Conservation (phyloP, 164 flowering plant species). For the Houttuynia cordata region DNA sequence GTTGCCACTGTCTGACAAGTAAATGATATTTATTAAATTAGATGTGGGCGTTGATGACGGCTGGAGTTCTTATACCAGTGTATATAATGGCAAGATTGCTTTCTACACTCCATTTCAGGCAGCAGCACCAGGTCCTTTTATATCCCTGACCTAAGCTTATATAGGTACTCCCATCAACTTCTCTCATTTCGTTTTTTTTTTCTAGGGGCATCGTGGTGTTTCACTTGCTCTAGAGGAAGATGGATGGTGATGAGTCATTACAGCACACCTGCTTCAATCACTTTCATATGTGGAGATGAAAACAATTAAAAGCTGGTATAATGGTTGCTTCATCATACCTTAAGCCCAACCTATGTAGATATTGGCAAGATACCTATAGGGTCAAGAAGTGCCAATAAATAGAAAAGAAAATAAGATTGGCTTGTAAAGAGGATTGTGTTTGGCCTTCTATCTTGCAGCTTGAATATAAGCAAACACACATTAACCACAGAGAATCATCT, state of each 20-base stretch:
- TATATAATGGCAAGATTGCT: conserved; percentile 49
- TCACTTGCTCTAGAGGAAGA: not conserved
- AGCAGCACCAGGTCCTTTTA: conserved; percentile 28
- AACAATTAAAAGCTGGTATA: not conserved
- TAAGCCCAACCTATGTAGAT: no score
- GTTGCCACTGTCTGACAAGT: not conserved
- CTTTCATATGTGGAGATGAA: not conserved
- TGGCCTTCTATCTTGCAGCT: no score
- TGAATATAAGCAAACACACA: no score
- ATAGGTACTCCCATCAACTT: not conserved
- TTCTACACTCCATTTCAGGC: conserved; percentile 36
- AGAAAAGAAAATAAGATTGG: no score
- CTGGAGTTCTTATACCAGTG: conserved; percentile 62
- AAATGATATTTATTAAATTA: conserved; percentile 12
- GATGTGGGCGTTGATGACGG: conserved; percentile 42
- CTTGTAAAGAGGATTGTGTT: no score
- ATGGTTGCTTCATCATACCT: not conserved
- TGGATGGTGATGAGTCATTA: not conserved
- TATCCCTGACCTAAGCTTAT: not conserved
- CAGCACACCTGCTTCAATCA: not conserved
- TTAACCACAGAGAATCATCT: no score
- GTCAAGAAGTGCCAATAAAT: no score
- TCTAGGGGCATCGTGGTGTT: not conserved
- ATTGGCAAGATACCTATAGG: no score
- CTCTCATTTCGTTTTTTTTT: not conserved